A percentile compares a stretch with the other conserved stretches of the same genome.
phyloP scores from a whole-genome alignment of 495 filamentous ascomycete genomes.

The Penicillium chermesinum region DNA sequence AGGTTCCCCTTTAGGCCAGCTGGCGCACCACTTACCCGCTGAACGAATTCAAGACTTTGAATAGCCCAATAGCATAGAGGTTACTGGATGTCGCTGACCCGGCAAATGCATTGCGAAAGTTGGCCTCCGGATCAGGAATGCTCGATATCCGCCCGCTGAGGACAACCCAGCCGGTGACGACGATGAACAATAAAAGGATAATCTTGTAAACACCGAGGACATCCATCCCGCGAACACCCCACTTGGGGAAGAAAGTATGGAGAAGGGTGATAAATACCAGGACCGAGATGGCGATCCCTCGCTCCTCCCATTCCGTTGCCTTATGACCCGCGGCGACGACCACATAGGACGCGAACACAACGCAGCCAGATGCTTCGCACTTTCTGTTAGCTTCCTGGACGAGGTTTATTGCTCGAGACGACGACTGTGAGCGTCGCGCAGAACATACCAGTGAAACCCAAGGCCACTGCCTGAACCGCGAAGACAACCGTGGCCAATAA shows the following conservation, averaged over 20 bases:
- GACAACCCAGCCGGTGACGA: constrained; percentile 34
- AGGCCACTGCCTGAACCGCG: constrained; percentile 56
- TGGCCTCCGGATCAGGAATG: constrained; percentile 30
- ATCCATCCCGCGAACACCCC: constrained; percentile 35
- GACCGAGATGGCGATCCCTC: constrained; percentile 27
- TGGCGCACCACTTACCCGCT: constrained; percentile 45
- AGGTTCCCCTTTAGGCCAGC: no score
- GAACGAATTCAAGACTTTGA: constrained; percentile 67
- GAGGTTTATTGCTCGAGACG: no score
- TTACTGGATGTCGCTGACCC: constrained; percentile 31
- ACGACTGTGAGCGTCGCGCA: no score
- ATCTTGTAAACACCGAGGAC: constrained; percentile 33
- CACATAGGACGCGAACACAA: constrained; percentile 38
- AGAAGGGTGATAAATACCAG: constrained; percentile 26
- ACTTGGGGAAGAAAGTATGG: constrained; percentile 22
- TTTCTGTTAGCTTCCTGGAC: neutral
- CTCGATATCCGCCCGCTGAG: constrained; percentile 24
- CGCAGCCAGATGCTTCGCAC: constrained; percentile 21
- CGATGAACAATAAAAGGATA: constrained; percentile 34
- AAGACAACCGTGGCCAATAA: constrained; percentile 61
- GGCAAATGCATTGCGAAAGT: constrained; percentile 26
- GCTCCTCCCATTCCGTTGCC: constrained; percentile 29
- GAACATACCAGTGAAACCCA: constrained; percentile 56
- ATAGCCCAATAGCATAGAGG: constrained; percentile 51
- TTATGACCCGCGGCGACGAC: constrained; percentile 26